Base-by-base conservation (phyloP, 257 asterid species). In the Rhazya stricta region DNA sequence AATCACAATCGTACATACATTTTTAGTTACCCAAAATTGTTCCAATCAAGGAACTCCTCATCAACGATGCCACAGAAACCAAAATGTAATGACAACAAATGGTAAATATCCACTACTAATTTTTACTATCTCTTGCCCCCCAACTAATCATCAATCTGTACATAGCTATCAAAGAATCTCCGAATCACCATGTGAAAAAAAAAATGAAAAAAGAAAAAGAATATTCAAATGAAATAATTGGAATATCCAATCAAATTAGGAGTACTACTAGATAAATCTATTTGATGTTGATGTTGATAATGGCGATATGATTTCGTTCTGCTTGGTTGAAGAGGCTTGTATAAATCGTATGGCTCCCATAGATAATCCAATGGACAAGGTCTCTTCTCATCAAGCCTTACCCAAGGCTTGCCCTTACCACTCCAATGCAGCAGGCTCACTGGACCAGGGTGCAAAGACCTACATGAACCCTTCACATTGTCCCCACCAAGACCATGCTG, bases 401-500 rank as follows among this genome's bases (percentile, higher is more conserved):
- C 91, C 97, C 96, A 91, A 1, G 96, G 97, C 83, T 91, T 91
- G 7, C 96, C 97, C 50, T 91, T 91, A 0, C 97, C 97, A 25
- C 91, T 85, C 97, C 96, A 91, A 78, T 91, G 96, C 68, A 89
- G 76, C 76, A 91, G 84, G 79, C 96, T 89, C 73, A 89, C 96
- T 41, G 96, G 93, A 48, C 97, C 96, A n/a, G 93, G 88, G 48
- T 91, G 97, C 81, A 89, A 66, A 60, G 89, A 46, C 80, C 97
- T 81, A 74, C 97, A 91, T 0, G 93, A 88, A 21, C 97, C 97
- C 70, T 81, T 85, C 69, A 89, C 93, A 72, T 91, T 91, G 74
- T 91, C 96, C 3, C 97, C 97, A 21, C 97, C 97, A n/a, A 89
- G 72, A 2, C 97, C 97, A 60, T 91, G 97, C 51, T 91, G 95